Evolutionary conservation across 208 protist genomes (phyloP), one percentile per base, ranked within the genome.

Genomic region (Zelonia costaricensis): DNA sequence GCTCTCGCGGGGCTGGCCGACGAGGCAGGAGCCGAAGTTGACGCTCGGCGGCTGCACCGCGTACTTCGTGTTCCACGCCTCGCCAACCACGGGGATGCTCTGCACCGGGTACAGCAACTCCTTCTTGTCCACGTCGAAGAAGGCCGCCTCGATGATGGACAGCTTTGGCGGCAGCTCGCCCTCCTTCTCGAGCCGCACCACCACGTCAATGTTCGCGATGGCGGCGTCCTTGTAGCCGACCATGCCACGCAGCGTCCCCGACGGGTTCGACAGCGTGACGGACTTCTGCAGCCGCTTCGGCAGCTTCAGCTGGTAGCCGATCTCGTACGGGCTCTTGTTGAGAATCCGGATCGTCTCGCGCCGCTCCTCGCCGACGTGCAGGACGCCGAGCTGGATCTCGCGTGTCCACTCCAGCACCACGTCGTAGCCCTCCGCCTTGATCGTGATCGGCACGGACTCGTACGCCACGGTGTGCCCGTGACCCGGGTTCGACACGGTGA

Each of bases 261-360:
- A 74, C 66, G 66, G 70, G 23, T 81, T 62, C 4, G 76, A 73
- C 40, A 97, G 45, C 31, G 78, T 89, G 48, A 97, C 43, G 22
- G 83, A 45, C 35, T 64, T 58, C 71, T 91, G 86, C 49, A 95
- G 55, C 7, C 66, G 51, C 56, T 86, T 83, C 12, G 90, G 88
- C 51, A 97, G 56, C 27, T 82, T 78, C 44, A 98, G 77, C 47
- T 88, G 73, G 74, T 88, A 98, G 20, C 82, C 82, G 12, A 98
- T 80, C 22, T 98, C 91, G 78, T 98, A 98, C 65, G 96, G 93
- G 49, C 94, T 89, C 62, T 92, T 94, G 81, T 98, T 98, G 43
- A 92, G 68, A 23, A 98, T 74, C 31, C 86, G 82, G 42, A 97
- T 64, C 23, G 43, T 62, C 71, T 91, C 88, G 55, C 67, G 82